These are phyloP conservation scores for Pythium phragmiticola DNA, from an alignment of 352 stramenopile genomes.

Conservation along the genomic window DNA sequence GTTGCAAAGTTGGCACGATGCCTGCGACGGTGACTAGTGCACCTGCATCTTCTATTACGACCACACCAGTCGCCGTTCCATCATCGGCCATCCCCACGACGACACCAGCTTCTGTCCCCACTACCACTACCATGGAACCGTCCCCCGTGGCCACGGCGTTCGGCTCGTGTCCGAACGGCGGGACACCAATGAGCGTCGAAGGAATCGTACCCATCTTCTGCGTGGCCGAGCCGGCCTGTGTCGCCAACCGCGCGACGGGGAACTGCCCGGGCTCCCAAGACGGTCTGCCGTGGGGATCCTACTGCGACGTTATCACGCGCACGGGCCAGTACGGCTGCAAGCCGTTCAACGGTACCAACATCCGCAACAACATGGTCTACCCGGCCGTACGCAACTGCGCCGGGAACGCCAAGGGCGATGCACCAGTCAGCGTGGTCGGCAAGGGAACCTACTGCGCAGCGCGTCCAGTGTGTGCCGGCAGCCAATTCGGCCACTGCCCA, in stretches of 20 bases:
- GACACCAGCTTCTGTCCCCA: background rate
- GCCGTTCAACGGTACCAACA: conserved; percentile 19
- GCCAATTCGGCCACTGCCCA: conserved; percentile 21
- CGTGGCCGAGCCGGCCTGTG: conserved; percentile 19
- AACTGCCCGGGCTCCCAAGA: conserved; percentile 16
- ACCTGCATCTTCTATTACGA: background rate
- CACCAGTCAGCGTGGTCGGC: conserved; percentile 17
- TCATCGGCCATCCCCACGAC: too few species aligned
- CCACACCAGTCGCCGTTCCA: background rate
- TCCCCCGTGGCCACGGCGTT: background rate
- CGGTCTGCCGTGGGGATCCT: conserved; percentile 13
- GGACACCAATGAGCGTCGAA: conserved; percentile 22
- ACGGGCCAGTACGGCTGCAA: conserved; percentile 22
- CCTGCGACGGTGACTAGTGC: background rate
- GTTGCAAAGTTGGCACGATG: conserved; percentile 14
- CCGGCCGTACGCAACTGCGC: conserved; percentile 13
- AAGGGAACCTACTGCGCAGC: conserved; percentile 17
- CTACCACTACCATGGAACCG: background rate
- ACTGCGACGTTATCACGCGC: conserved; percentile 20
- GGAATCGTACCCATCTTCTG: conserved; percentile 18
- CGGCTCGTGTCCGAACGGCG: background rate
- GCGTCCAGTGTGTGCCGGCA: conserved; percentile 18
- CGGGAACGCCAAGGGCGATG: conserved; percentile 9
- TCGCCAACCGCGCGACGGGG: conserved; percentile 3
- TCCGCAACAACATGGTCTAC: conserved; percentile 15